Evolutionary conservation across 768 basidiomycete species (phyloP).

Genomic region (Suillus alpinus): DNA sequence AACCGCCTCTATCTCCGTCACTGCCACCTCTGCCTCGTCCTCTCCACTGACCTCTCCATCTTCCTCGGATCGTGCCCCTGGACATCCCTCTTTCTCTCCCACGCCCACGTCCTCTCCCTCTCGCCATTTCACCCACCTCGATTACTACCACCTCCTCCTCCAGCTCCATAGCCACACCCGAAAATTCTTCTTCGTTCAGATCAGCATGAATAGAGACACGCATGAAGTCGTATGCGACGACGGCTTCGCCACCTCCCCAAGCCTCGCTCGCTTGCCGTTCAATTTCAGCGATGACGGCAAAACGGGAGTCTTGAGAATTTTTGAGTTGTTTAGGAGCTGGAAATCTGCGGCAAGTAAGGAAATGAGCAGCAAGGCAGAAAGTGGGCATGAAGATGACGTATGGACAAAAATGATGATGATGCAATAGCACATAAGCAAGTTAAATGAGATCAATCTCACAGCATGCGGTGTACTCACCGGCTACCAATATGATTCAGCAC

Average conservation of each 20-base stretch:
- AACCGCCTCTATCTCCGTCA: constrained; percentile 4
- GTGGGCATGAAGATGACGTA: constrained; percentile 1
- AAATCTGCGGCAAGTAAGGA: constrained; percentile 39
- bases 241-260: constrained; percentile 49
- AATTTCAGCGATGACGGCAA: constrained; percentile 55
- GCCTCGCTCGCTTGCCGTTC: constrained; percentile 59
- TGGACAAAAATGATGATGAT: neutral
- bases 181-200: neutral
- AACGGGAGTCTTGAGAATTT: constrained; percentile 28
- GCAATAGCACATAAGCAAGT: neutral
- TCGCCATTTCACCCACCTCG: neutral
- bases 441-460: neutral
- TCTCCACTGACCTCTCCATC: neutral
- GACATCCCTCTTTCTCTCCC: constrained; percentile 1
- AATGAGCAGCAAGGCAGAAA: neutral
- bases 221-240: constrained; percentile 60
- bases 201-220: constrained; percentile 37
- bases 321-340: constrained; percentile 43
- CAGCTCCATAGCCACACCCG: neutral
- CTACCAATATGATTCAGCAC: constrained; percentile 78
- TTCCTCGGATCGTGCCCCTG: neutral
- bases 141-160: neutral
- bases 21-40: constrained; percentile 52
- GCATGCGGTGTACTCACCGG: constrained; percentile 40
- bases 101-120: constrained; percentile 1